These are phyloP conservation scores for Macrotyloma uniflorum DNA, from an alignment of 306 rosid genomes.

Conservation along the genomic window DNA sequence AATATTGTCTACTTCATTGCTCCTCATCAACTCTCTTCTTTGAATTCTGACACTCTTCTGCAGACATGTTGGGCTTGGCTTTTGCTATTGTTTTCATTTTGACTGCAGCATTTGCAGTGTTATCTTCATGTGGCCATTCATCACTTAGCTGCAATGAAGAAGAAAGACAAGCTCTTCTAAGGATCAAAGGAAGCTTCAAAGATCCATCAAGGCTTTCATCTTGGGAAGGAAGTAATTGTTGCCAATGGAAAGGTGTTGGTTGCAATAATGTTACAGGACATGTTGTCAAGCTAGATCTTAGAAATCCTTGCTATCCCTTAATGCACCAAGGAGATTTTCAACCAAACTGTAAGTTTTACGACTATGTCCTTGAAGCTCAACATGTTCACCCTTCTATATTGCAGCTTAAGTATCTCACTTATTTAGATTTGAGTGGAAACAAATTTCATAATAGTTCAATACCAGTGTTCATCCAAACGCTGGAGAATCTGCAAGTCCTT, in stretches of 20 bases:
- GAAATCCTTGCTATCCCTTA: slow-evolving; percentile 36
- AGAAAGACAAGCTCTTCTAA: slow-evolving; percentile 36
- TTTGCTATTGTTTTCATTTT: not conserved
- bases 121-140: not conserved
- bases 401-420: slow-evolving; percentile 13
- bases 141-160: not conserved
- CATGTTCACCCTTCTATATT: slow-evolving; percentile 4
- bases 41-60: not conserved
- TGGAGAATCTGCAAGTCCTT: slow-evolving; percentile 6
- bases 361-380: not conserved
- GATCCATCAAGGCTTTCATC: slow-evolving; percentile 32
- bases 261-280: slow-evolving; percentile 15
- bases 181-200: slow-evolving; percentile 25
- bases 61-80: not conserved
- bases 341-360: too few species aligned
- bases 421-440: slow-evolving; percentile 42
- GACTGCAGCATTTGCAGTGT: not conserved
- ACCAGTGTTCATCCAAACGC: slow-evolving; percentile 10
- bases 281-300: slow-evolving; percentile 27
- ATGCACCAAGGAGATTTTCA: too few species aligned
- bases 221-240: not conserved
- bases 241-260: not conserved
- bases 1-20: not conserved
- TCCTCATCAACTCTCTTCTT: not conserved
- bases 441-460: slow-evolving; percentile 5